Evolutionary conservation across 176 grass and related monocot genomes (phyloP).

Genomic region (Pharus latifolius): DNA sequence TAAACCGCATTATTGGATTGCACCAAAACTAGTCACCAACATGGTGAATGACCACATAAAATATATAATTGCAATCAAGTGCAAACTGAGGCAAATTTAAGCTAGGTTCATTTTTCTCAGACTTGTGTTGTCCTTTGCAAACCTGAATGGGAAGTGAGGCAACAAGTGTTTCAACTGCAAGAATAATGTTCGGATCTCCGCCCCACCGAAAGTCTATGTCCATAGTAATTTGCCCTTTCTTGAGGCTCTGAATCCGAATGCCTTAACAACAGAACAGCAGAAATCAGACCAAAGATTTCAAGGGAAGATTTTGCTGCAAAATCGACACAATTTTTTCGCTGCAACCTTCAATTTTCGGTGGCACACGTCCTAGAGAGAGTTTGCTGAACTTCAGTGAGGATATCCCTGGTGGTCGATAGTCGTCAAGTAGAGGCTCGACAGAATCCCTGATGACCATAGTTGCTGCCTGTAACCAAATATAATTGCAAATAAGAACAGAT

Average conservation of each 20-base stretch:
- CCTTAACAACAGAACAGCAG: constrained; percentile 34
- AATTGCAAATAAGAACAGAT: neutral
- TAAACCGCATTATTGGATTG: neutral
- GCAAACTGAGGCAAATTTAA: neutral
- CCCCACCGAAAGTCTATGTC: constrained; percentile 92
- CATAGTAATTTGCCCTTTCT: constrained; percentile 88
- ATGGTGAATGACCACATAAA: neutral
- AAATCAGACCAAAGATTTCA: neutral
- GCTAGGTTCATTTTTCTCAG: neutral
- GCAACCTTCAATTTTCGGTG: constrained; percentile 94
- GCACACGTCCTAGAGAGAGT: constrained; percentile 74
- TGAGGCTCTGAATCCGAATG: constrained; percentile 73
- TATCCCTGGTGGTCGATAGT: constrained; percentile 74
- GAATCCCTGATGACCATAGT: constrained; percentile 90
- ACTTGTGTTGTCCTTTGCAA: neutral
- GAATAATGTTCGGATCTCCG: constrained; percentile 82
- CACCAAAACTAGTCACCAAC: no score
- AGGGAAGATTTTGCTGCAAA: neutral
- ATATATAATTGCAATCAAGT: neutral
- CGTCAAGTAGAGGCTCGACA: constrained; percentile 83
- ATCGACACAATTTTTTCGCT: neutral
- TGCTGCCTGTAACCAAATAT: constrained; percentile 55
- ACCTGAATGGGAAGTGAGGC: constrained; percentile 99
- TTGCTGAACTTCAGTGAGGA: constrained; percentile 90
- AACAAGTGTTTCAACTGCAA: constrained; percentile 94